Evolutionary conservation across 768 basidiomycete species (phyloP), one percentile per base, ranked within the genome.

Genomic region (Russula virescens): DNA sequence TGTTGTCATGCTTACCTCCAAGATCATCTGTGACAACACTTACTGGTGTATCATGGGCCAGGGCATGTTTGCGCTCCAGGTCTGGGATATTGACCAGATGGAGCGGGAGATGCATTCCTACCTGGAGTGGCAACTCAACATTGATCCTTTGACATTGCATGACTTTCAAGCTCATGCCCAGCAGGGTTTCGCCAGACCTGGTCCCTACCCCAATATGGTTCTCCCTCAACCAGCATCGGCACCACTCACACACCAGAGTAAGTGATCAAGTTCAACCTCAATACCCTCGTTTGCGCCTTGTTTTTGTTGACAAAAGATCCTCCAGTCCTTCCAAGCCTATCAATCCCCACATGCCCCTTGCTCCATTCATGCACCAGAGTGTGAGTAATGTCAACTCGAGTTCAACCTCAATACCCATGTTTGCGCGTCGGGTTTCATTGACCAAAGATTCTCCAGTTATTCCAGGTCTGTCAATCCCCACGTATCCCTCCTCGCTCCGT

Each of bases 21-120:
- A 93, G 71, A 80, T 83, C 60, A 79, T 83, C 60, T 84, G 83
- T 73, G 83, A 85, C 75, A 83, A 85, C 73, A 85, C 83, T n/a
- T 85, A 85, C 72, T 86, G 84, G 84, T 77, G 78, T 42, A 80
- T 85, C 57, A 84, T 86, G 62, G 84, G 81, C 21, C 83, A 85
- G 69, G 80, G 79, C 66, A 81, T 84, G 76, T 86, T 84, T 69
- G 76, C 80, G 1, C 76, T 95, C 8, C 81, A n/a, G n/a, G n/a
- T n/a, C n/a, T n/a, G 89, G 50, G 94, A 95, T 80, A 88, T 97
- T 70, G 95, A 97, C 74, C 93, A 95, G 79, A 94, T 95, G 93
- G 94, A 95, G 77, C 78, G 92, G 23, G 93, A 95, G 75, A 94
- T 97, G 87, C 93, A 87, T 65, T 81, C 83, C 18, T 98, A 98